These are phyloP conservation scores for Acanthamoeba lenticulata DNA, from an alignment of 208 protist genomes.

Conservation along the genomic window DNA sequence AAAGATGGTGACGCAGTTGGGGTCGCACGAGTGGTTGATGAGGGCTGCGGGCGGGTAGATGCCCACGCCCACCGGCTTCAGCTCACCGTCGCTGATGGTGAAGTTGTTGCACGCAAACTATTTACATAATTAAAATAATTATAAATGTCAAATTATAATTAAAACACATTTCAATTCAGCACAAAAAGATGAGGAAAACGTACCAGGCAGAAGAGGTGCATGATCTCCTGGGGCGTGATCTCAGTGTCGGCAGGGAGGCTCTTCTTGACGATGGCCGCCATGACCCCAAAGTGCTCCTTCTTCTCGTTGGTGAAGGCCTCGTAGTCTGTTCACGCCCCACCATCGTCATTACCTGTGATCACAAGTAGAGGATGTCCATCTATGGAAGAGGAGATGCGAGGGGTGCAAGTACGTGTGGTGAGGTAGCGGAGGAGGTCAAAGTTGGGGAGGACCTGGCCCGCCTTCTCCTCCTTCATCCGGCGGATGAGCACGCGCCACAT, in stretches of 20 bases:
- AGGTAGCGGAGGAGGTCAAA: slow-evolving; percentile 9
- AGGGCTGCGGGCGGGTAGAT: slow-evolving; percentile 69
- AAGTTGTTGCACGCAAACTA: slow-evolving; percentile 69
- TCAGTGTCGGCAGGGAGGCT: not conserved
- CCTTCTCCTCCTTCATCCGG: slow-evolving; percentile 7
- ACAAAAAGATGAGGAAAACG: not conserved
- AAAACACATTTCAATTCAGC: not conserved
- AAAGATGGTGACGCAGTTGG: slow-evolving; percentile 68
- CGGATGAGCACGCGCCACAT: slow-evolving; percentile 16
- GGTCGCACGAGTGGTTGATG: slow-evolving; percentile 69
- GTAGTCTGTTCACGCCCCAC: not conserved
- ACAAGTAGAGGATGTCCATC: not conserved
- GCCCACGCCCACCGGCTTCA: slow-evolving; percentile 60
- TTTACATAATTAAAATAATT: too few species aligned
- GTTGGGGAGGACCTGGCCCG: not conserved
- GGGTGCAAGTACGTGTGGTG: not conserved
- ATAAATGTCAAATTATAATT: not conserved
- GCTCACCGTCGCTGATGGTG: slow-evolving; percentile 44
- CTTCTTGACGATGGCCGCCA: slow-evolving; percentile 4
- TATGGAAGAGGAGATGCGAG: not conserved
- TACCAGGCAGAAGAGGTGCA: slow-evolving; percentile 49
- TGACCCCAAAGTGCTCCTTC: slow-evolving; percentile 48
- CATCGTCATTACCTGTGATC: not conserved
- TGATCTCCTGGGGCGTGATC: not conserved
- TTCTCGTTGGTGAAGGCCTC: not conserved